Base-by-base conservation (phyloP, 2,329 filamentous ascomycete genomes). In the Penicillium sp. region DNA sequence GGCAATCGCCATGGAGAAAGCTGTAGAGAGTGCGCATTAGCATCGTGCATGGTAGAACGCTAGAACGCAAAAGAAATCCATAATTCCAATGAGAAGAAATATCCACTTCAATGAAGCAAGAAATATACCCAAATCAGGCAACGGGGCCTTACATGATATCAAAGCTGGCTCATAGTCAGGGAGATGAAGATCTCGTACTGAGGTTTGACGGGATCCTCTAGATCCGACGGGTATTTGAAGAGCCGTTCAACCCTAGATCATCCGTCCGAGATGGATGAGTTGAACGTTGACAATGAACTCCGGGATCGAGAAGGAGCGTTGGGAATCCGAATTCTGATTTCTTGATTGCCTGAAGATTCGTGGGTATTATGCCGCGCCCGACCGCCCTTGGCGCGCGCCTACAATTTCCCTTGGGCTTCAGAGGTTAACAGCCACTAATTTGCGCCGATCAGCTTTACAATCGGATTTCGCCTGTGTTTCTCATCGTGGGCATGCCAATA, bases 1-100 rank as follows among this genome's bases (percentile, higher is more conserved):
- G 62, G 62, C 63, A 62, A 64, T 64, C 67, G 69, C 69, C 69
- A 71, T 72, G 65, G 56, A 65, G 65, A 66, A 66, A 62, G 53
- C 60, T 64, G 49, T 45, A 53, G 37, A 47, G 55, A 52, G 53
- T 52, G 50, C 55, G 57, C 39, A 56, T 57, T 53, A 60, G 54
- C 48, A 57, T n/a, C 8, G 28, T 8, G 43, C 21, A 26, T 6
- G n/a, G 13, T 24, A 13, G 12, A 41, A 21, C 1, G 35, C 51
- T 24, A 13, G 12, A 41, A 21, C 1, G 35, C 51, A 51, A 48
- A 28, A 28, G 22, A 31, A n/a, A 45, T 32, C 28, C 37, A 48
- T 41, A 37, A 34, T 41, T 29, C 41, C n/a, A 34, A 35, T 35
- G 37, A 35, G 28, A 49, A 45, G 31, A 13, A 40, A 40, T 24